phyloP scores from a whole-genome alignment of 768 basidiomycete species.

The Lactarius sp. region DNA sequence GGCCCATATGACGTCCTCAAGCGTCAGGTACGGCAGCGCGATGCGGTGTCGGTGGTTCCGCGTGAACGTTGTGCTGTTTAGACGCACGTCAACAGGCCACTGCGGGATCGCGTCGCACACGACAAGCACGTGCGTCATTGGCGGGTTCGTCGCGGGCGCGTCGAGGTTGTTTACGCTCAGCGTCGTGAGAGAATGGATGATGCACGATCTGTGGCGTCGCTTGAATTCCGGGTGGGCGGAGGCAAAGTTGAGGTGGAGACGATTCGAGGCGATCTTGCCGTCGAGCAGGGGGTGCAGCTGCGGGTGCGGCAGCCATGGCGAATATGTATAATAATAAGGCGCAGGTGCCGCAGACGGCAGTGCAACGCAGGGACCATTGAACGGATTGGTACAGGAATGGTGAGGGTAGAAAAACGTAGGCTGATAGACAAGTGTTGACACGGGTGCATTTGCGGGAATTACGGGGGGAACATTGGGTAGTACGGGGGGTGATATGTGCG shows the following conservation, averaged over 20 bases:
- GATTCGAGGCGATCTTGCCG: slow-evolving; percentile 15
- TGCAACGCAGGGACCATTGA: slow-evolving; percentile 16
- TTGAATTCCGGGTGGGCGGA: slow-evolving; percentile 6
- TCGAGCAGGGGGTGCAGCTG: slow-evolving; percentile 22
- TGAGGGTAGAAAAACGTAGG: slow-evolving; percentile 9
- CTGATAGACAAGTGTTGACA: slow-evolving; percentile 4
- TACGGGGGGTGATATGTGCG: slow-evolving; percentile 14
- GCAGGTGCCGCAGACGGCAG: slow-evolving; percentile 1
- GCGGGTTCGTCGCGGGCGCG: slow-evolving; percentile 23
- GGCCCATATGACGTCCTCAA: slow-evolving; percentile 22
- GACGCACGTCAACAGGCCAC: slow-evolving; percentile 24
- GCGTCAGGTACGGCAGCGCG: slow-evolving; percentile 19
- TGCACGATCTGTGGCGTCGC: slow-evolving; percentile 2
- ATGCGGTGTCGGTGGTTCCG: slow-evolving; percentile 19
- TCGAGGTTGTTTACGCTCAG: slow-evolving; percentile 21
- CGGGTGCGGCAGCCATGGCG: slow-evolving; percentile 21
- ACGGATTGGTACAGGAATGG: slow-evolving; percentile 17
- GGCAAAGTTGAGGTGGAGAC: slow-evolving; percentile 17
- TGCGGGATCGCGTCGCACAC: slow-evolving; percentile 24
- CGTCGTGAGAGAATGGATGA: neutral
- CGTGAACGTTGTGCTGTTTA: slow-evolving; percentile 18
- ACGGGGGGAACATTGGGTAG: slow-evolving; percentile 14
- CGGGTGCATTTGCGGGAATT: neutral
- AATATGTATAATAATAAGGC: slow-evolving; percentile 13
- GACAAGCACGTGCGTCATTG: slow-evolving; percentile 23